These are phyloP conservation scores for Linnemannia elongata DNA, from an alignment of 192 early-diverging fungal genomes.

Conservation along the genomic window DNA sequence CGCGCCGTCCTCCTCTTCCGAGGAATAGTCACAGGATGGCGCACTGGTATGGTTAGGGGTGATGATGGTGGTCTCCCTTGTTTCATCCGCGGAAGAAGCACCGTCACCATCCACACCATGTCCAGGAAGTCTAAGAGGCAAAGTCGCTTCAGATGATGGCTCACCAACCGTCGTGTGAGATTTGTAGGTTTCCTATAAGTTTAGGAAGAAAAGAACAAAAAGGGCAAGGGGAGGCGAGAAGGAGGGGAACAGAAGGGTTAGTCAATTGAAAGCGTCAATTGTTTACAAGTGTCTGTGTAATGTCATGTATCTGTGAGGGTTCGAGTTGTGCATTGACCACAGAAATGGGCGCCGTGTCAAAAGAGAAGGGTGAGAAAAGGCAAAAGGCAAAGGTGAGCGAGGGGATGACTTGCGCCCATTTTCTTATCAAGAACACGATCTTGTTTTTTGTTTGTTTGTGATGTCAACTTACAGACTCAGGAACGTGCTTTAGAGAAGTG, in stretches of 20 bases:
- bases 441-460: not conserved
- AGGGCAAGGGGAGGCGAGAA: no score
- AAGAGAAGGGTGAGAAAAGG: not conserved
- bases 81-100: not conserved
- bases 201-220: not conserved
- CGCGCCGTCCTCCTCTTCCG: not conserved
- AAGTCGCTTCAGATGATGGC: not conserved
- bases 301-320: not conserved
- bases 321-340: not conserved
- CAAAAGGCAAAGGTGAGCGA: not conserved
- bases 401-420: not conserved
- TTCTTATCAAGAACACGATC: constrained; percentile 1
- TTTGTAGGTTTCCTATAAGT: not conserved
- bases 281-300: not conserved
- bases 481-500: not conserved
- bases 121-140: not conserved
- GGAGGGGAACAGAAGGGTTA: not conserved
- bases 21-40: not conserved
- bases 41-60: constrained; percentile 1
- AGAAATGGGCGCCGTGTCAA: not conserved
- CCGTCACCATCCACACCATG: not conserved
- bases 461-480: constrained; percentile 3
- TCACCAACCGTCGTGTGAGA: not conserved
- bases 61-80: not conserved
- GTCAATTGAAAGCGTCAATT: not conserved